phyloP scores from a whole-genome alignment of 192 early-diverging fungal genomes.

The Piromyces sp. region DNA sequence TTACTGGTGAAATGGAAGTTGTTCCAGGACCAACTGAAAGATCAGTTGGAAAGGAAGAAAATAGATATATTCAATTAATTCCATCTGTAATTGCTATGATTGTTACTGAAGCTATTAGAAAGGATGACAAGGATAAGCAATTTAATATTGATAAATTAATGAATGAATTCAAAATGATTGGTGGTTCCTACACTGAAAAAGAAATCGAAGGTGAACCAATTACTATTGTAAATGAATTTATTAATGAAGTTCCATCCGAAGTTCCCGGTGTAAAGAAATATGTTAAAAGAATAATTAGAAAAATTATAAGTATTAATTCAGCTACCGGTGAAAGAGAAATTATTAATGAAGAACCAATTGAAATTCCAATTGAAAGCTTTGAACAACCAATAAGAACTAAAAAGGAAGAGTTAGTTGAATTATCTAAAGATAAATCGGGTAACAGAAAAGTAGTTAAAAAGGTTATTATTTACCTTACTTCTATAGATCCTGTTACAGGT shows the following conservation, averaged over 20 bases:
- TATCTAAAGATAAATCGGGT: background rate
- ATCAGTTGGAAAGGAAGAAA: too few species aligned
- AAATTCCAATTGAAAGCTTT: background rate
- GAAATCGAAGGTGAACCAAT: background rate
- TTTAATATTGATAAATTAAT: too few species aligned
- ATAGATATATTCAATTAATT: too few species aligned
- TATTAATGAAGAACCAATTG: background rate
- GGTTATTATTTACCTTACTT: background rate
- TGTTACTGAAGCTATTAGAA: too few species aligned
- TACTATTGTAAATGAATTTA: background rate
- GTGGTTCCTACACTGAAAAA: too few species aligned
- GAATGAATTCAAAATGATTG: too few species aligned
- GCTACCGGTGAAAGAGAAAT: background rate
- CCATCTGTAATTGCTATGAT: too few species aligned
- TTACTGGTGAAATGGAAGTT: background rate
- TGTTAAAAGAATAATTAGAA: background rate
- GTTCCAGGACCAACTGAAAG: background rate
- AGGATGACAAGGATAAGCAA: too few species aligned
- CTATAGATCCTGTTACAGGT: background rate
- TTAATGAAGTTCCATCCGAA: background rate
- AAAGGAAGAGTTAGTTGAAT: background rate
- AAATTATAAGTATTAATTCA: background rate
- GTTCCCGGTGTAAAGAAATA: background rate
- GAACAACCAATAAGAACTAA: background rate
- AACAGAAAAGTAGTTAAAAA: background rate